Evolutionary conservation across 129 eudicot species (phyloP), one percentile per base, ranked within the genome.

Genomic region (Tanacetum coccineum): DNA sequence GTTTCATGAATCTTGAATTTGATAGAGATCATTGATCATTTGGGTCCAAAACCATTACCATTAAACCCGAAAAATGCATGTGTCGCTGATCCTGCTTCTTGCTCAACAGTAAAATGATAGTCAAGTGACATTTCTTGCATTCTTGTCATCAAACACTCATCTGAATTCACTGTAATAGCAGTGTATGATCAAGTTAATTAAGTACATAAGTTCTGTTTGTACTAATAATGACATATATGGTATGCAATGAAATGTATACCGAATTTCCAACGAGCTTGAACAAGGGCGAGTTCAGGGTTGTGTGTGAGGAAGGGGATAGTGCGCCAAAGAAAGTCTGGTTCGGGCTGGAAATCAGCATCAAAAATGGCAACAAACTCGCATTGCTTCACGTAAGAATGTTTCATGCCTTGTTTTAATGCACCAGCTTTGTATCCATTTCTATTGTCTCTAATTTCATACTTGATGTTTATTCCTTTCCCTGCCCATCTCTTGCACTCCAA

Each of bases 51-150:
- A 9, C 42, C 2, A 0, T 66, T 79, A 89, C 99, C 99, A 54
- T 93, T 93, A 80, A 93, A 93, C 62, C 99, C 96, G 21, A 93
- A 93, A 75, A 93, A 93, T 3, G 96, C 81, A 79, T 82, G 81
- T n/a, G 95, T 88, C 7, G 76, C 74, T 3, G 99, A 93, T 12
- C 99, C 99, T 6, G 88, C 99, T 86, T 89, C 99, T 79, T 93
- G 99, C 75, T 93, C 99, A 61, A 93, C 93, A 0, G 80, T 89
- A 64, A 93, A 93, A 78, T 93, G 99, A 75, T 93, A 93, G 73
- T 93, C 84, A 7, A 93, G 52, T 13, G 99, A 93, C 96, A 93
- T 93, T 59, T 89, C 99, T 82, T 93, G 99, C 90, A 93, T 82
- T 75, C 99, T 84, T 73, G 96, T 93, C 96, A 93, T 78, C 90